Base-by-base conservation (phyloP, 805 yeast species). In the Spathaspora arborariae region DNA sequence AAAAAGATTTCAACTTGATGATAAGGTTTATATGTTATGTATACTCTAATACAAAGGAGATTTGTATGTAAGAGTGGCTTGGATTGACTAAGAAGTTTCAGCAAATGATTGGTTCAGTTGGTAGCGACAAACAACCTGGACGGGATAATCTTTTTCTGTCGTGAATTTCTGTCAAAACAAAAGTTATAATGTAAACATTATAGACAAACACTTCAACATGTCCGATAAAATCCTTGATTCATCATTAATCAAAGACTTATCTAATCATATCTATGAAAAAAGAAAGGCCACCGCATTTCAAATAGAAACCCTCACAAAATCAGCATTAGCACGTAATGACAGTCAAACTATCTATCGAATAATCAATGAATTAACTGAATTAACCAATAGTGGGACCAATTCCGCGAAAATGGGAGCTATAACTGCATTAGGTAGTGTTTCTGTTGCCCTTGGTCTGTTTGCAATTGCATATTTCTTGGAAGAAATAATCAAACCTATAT, bases 371-470 rank as follows among this genome's bases (percentile, higher is more conserved):
- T 70, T 94, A 46, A 88, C 70, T 80, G 97, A 36, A 79, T 86
- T 47, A 87, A 91, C 72, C 83, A 63, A 61, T 43, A 88, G 67
- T 82, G 97, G 44, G 76, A 86, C 75, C 36, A 70, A 67, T 42
- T 88, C 96, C 5, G 73, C 73, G 15, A 79, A 96, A 56, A 91
- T 90, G 73, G 99, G 99, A 15, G 97, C 98, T 0, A 75, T 92
- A 37, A 92, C 96, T 54, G 98, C 98, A 0, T 70, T 94, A 16
- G 99, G 98, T 4, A 96, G 97, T 10, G 94, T 90, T 3, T 90
- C 97, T 0, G 91, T 94, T 46, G 98, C 98, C 0, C 67, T 94
- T 24, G 97, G 98, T 1, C 76, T 78, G 36, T 81, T 80, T 54
- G 92, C 91, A 41, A 88, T 94, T 30, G 94, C 96, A 0, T 71